These are phyloP conservation scores for Heterobasidion parviporum DNA, from an alignment of 1,284 basidiomycete genomes.

Conservation along the genomic window DNA sequence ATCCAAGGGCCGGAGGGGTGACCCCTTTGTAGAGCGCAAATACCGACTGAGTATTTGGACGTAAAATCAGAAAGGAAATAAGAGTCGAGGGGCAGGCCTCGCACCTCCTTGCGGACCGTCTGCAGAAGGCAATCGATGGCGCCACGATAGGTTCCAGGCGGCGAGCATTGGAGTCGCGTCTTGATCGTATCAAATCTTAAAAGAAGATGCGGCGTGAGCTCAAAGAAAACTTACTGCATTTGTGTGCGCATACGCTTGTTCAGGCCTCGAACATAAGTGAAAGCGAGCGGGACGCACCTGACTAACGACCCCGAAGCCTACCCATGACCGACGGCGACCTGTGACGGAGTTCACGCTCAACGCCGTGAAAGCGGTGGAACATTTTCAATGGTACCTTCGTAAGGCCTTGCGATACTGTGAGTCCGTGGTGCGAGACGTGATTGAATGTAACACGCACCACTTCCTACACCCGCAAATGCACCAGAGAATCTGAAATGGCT, in stretches of 20 bases:
- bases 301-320: conserved; percentile 16
- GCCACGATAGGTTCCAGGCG: conserved; percentile 60
- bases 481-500: conserved; percentile 43
- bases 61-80: not conserved
- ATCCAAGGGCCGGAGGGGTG: conserved; percentile 68
- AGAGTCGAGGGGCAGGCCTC: conserved; percentile 6
- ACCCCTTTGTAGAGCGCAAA: conserved; percentile 63
- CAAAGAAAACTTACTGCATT: not conserved
- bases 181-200: conserved; percentile 68
- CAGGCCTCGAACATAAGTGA: too few relatives aligned
- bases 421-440: not conserved
- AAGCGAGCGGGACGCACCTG: too few relatives aligned
- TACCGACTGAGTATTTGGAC: conserved; percentile 12
- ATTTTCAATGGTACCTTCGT: conserved; percentile 38
- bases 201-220: not conserved
- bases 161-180: conserved; percentile 62
- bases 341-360: not conserved
- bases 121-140: conserved; percentile 60
- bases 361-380: not conserved
- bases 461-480: conserved; percentile 54
- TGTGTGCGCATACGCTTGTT: too few relatives aligned
- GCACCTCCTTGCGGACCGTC: conserved; percentile 58
- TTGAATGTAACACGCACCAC: conserved; percentile 29
- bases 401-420: conserved; percentile 30
- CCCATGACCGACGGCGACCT: conserved; percentile 68